phyloP scores from a whole-genome alignment of 148 eudicot species.

The Rhododendron kiyosumense region DNA sequence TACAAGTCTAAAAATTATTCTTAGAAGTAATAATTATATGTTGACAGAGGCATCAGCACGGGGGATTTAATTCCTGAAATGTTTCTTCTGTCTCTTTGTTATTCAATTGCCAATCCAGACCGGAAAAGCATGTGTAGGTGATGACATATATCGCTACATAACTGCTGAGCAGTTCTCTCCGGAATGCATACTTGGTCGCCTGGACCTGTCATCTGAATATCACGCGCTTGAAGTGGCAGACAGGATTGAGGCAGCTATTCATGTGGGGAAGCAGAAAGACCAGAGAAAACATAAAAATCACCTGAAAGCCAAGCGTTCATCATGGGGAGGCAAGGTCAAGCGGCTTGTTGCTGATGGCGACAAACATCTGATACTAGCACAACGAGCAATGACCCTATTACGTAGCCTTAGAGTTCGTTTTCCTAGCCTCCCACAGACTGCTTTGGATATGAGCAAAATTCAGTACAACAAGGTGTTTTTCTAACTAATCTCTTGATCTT shows the following conservation, averaged over 20 bases:
- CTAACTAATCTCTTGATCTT: neutral
- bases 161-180: constrained; percentile 81
- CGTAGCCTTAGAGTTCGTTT: constrained; percentile 66
- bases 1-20: neutral
- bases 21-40: too few relatives aligned
- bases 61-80: neutral
- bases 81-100: neutral
- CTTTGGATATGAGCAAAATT: constrained; percentile 90
- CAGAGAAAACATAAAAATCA: constrained; percentile 37
- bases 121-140: constrained; percentile 85
- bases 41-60: neutral
- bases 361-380: constrained; percentile 59
- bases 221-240: constrained; percentile 81
- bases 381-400: constrained; percentile 72
- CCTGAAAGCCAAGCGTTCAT: constrained; percentile 46
- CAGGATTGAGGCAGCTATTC: constrained; percentile 87
- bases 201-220: constrained; percentile 84
- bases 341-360: constrained; percentile 65
- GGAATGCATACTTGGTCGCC: constrained; percentile 74
- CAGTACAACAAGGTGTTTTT: constrained; percentile 77
- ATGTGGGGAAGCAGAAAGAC: constrained; percentile 80
- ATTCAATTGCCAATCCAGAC: constrained; percentile 42
- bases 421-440: constrained; percentile 93
- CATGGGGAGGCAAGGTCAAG: constrained; percentile 86
- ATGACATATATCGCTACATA: constrained; percentile 68